A percentile compares a stretch with the other conserved stretches of the same genome.
Evolutionary conservation across 1,284 basidiomycete genomes (phyloP).

Genomic region (Limonomyces culmigenus): DNA sequence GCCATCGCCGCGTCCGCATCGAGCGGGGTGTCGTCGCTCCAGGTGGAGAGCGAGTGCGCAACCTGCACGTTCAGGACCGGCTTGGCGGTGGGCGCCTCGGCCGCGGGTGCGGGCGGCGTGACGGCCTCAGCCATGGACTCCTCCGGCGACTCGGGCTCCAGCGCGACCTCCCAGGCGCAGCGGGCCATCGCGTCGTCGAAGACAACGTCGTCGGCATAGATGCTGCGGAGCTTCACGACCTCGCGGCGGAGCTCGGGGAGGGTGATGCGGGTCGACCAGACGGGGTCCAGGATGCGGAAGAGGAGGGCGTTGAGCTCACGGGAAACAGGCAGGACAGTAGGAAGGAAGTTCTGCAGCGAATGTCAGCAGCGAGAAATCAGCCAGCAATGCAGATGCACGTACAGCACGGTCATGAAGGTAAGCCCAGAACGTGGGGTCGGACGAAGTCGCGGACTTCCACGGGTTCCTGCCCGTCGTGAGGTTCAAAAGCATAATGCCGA

Average conservation of each 20-base stretch:
- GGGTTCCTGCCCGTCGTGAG: conserved; percentile 92
- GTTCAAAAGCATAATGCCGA: conserved; percentile 93
- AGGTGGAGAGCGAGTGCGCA: conserved; percentile 3
- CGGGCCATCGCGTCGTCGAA: conserved; percentile 74
- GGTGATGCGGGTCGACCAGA: conserved; percentile 54
- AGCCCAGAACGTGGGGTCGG: conserved; percentile 62
- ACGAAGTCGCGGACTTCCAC: conserved; percentile 86
- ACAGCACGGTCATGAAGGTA: conserved; percentile 54
- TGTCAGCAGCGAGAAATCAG: no score
- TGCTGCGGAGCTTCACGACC: conserved; percentile 47
- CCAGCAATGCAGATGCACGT: no score
- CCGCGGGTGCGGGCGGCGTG: conserved; percentile 9
- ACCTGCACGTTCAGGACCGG: conserved; percentile 1
- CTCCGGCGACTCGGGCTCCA: conserved; percentile 27
- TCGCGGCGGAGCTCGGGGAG: conserved; percentile 56
- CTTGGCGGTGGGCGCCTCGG: conserved; percentile 12
- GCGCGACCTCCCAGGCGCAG: conserved; percentile 61
- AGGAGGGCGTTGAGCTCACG: conserved; percentile 51
- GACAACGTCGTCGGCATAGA: conserved; percentile 58
- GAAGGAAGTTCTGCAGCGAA: conserved; percentile 46
- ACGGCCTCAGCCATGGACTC: conserved; percentile 11
- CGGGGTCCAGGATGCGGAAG: conserved; percentile 51
- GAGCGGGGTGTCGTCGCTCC: conserved; percentile 1
- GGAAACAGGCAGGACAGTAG: conserved; percentile 61
- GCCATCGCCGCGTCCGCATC: not conserved